phyloP scores from a whole-genome alignment of 768 basidiomycete genomes.

The Hypholoma fasciculare region DNA sequence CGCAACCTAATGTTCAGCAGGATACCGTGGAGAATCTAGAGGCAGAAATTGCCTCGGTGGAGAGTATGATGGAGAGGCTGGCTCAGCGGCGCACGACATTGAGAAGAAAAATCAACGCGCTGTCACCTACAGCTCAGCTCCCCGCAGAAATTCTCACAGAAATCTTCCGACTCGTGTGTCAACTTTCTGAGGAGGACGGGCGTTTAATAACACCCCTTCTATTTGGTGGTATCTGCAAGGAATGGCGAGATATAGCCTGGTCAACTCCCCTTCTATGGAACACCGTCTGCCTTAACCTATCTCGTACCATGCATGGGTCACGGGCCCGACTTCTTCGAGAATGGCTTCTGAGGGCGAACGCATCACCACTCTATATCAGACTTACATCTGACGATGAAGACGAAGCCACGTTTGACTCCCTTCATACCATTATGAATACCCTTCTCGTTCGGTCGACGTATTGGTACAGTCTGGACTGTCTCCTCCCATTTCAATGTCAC shows the following conservation, averaged over 20 bases:
- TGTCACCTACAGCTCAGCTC: conserved; percentile 15
- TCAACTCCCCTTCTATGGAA: conserved; percentile 20
- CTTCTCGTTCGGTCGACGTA: conserved; percentile 18
- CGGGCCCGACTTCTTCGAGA: conserved; percentile 10
- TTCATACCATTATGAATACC: conserved; percentile 18
- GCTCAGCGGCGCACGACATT: conserved; percentile 12
- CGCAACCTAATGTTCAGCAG: neutral
- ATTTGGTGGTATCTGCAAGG: conserved; percentile 17
- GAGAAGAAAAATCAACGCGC: conserved; percentile 19
- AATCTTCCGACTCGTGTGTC: conserved; percentile 15
- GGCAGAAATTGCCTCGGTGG: conserved; percentile 18
- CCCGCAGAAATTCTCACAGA: conserved; percentile 20
- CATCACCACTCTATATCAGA: conserved; percentile 23
- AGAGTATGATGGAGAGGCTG: conserved; percentile 18
- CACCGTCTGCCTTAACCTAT: conserved; percentile 16
- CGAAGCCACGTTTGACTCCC: conserved; percentile 15
- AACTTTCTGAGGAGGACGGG: neutral
- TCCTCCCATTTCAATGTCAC: conserved; percentile 23
- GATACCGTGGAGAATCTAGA: conserved; percentile 12
- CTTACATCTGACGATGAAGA: conserved; percentile 19
- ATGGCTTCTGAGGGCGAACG: conserved; percentile 14
- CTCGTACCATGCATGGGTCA: conserved; percentile 8
- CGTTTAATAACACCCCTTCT: conserved; percentile 11
- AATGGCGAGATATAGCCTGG: conserved; percentile 20
- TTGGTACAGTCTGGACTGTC: conserved; percentile 22